phyloP scores from a whole-genome alignment of 305 asterid genomes.

The Solanum hybrid region DNA sequence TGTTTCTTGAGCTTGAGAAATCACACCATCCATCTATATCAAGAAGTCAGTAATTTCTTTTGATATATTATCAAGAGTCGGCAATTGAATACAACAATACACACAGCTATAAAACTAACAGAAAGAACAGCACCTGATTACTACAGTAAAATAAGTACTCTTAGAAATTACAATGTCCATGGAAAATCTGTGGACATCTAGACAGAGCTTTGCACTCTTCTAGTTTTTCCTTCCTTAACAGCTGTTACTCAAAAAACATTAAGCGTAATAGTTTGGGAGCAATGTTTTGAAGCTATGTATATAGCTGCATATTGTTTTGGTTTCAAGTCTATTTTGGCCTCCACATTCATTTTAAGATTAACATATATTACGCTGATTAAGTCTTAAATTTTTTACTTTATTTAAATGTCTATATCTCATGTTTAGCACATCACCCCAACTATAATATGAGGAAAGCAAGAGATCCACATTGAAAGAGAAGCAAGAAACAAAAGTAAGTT shows the following conservation, averaged over 20 bases:
- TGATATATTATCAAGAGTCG: constrained; percentile 9
- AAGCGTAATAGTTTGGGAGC: neutral
- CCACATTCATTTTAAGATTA: neutral
- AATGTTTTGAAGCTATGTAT: neutral
- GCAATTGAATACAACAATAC: neutral
- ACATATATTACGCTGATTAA: neutral
- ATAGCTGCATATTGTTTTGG: neutral
- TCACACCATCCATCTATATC: constrained; percentile 80
- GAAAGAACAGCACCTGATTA: neutral
- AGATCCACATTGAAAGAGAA: neutral
- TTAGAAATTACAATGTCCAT: neutral
- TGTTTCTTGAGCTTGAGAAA: constrained; percentile 96
- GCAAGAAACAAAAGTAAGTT: neutral
- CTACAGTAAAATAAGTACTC: neutral
- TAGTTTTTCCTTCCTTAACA: neutral
- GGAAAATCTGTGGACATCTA: neutral
- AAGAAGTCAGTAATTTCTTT: constrained; percentile 1
- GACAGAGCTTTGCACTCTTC: neutral
- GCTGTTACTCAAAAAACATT: neutral
- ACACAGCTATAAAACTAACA: neutral
- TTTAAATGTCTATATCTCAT: neutral
- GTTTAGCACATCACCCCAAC: neutral
- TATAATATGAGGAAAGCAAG: neutral
- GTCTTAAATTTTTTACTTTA: neutral
- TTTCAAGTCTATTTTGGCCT: neutral